Evolutionary conservation across 495 filamentous ascomycete genomes (phyloP).

Genomic region (Xylaria cubensis): DNA sequence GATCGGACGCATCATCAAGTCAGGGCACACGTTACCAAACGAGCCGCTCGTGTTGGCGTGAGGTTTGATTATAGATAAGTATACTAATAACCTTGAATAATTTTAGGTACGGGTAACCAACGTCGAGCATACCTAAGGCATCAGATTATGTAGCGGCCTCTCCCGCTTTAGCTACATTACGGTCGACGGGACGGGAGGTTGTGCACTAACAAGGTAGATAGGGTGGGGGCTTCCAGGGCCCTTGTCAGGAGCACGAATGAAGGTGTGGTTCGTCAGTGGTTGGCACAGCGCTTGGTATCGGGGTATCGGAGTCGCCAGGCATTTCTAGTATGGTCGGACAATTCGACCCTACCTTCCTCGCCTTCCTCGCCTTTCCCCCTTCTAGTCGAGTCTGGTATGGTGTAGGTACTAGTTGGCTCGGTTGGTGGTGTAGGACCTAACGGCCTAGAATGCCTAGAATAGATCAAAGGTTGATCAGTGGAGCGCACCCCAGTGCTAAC

Average conservation of each 20-base stretch:
- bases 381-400: neutral
- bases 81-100: neutral
- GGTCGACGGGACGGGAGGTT: neutral
- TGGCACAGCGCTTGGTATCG: neutral
- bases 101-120: neutral
- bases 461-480: constrained; percentile 23
- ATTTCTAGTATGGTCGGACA: neutral
- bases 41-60: constrained; percentile 1
- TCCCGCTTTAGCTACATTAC: constrained; percentile 2
- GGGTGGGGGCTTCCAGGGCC: neutral
- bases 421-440: neutral
- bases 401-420: neutral
- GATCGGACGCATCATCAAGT: constrained; percentile 2
- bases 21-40: neutral
- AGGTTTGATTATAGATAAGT: constrained; percentile 5
- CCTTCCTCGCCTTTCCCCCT: no score
- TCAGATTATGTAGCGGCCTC: constrained; percentile 8
- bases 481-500: constrained; percentile 2
- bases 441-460: constrained; percentile 27
- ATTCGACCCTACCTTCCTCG: neutral
- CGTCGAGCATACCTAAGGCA: constrained; percentile 5
- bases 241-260: neutral
- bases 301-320: neutral
- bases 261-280: neutral
- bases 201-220: neutral